phyloP scores from a whole-genome alignment of 805 yeast species.

The Zygosaccharomyces bisporus region DNA sequence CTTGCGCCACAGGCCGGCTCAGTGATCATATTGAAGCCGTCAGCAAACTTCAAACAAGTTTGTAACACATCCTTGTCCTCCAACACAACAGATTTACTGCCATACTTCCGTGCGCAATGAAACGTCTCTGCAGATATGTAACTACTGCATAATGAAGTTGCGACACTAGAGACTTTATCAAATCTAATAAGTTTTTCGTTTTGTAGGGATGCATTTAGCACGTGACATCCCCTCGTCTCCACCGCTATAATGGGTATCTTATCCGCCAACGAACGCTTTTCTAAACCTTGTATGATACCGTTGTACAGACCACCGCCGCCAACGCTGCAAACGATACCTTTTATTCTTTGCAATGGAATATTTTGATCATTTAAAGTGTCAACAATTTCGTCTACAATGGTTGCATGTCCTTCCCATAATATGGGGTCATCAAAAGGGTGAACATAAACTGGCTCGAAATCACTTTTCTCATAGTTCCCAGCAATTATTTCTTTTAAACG shows the following conservation, averaged over 20 bases:
- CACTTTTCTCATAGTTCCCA: slow-evolving; percentile 1
- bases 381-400: slow-evolving; percentile 44
- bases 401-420: slow-evolving; percentile 54
- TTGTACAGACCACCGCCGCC: slow-evolving; percentile 57
- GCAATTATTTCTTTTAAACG: slow-evolving; percentile 30
- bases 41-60: slow-evolving; percentile 49
- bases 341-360: slow-evolving; percentile 28
- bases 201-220: slow-evolving; percentile 48
- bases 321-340: slow-evolving; percentile 49
- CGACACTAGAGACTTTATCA: slow-evolving; percentile 49
- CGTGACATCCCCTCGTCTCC: slow-evolving; percentile 59
- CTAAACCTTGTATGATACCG: slow-evolving; percentile 46
- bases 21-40: slow-evolving; percentile 48
- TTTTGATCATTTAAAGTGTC: slow-evolving; percentile 25
- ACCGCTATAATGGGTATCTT: slow-evolving; percentile 43
- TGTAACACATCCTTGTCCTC: slow-evolving; percentile 54
- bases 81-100: slow-evolving; percentile 42
- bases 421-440: slow-evolving; percentile 50
- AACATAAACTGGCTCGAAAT: slow-evolving; percentile 42
- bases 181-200: slow-evolving; percentile 45
- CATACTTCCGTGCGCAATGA: slow-evolving; percentile 40
- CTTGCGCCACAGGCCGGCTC: slow-evolving; percentile 77
- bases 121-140: slow-evolving; percentile 50
- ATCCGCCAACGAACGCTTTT: slow-evolving; percentile 34
- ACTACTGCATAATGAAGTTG: slow-evolving; percentile 62